These are phyloP conservation scores for Macroventuria anomochaeta DNA, from an alignment of 2,329 filamentous ascomycete species.

Conservation along the genomic window DNA sequence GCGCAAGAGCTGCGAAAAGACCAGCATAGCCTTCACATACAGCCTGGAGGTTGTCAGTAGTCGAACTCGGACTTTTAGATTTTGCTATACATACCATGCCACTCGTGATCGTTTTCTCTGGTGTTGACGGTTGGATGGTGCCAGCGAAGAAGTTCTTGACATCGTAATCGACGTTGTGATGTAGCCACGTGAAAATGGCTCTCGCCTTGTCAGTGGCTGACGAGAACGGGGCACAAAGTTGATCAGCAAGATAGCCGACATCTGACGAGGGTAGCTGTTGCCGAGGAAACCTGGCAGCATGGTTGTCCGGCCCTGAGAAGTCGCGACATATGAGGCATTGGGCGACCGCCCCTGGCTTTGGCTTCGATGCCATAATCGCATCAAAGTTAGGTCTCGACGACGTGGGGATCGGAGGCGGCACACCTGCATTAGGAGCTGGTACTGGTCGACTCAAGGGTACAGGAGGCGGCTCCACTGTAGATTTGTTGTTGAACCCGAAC, in stretches of 20 bases:
- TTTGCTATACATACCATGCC: slow-evolving; percentile 59
- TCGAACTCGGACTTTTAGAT: neutral
- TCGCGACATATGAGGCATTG: slow-evolving; percentile 82
- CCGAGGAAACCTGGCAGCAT: slow-evolving; percentile 78
- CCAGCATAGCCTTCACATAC: slow-evolving; percentile 93
- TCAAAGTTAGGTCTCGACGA: slow-evolving; percentile 65
- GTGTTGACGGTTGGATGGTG: slow-evolving; percentile 69
- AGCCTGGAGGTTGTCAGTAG: slow-evolving; percentile 52
- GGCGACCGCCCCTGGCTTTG: slow-evolving; percentile 35
- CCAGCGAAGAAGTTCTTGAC: slow-evolving; percentile 77
- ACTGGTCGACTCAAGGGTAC: slow-evolving; percentile 37
- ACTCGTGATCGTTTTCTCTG: slow-evolving; percentile 73
- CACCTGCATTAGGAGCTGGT: slow-evolving; percentile 19
- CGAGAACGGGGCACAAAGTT: slow-evolving; percentile 78
- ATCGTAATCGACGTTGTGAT: slow-evolving; percentile 92
- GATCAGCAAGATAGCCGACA: slow-evolving; percentile 75
- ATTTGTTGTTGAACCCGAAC: slow-evolving; percentile 55
- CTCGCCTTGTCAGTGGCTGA: slow-evolving; percentile 90
- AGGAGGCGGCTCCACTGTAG: slow-evolving; percentile 38
- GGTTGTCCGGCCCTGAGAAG: slow-evolving; percentile 79
- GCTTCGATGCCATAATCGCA: slow-evolving; percentile 57
- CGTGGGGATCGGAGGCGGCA: slow-evolving; percentile 60
- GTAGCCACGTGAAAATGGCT: slow-evolving; percentile 92
- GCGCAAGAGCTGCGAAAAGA: slow-evolving; percentile 79
- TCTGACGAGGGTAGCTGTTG: slow-evolving; percentile 72